Evolutionary conservation across 441 rosid genomes (phyloP).

Genomic region (Pelargonium cotyledonis): DNA sequence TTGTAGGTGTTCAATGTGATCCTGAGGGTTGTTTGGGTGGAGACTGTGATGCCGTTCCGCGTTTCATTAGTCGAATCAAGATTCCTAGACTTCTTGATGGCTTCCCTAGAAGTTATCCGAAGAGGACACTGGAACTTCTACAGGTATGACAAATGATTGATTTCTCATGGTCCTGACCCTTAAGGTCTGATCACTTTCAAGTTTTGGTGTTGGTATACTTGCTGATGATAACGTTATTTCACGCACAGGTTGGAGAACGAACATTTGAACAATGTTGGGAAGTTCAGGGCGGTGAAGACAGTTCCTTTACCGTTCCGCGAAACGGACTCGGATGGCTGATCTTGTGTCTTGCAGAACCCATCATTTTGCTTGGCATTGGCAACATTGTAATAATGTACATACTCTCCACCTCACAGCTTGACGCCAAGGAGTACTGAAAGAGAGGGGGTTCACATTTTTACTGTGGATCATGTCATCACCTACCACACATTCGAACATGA

Average conservation of each 20-base stretch:
- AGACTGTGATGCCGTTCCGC: conserved; percentile 58
- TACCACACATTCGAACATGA: no score
- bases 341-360: background rate
- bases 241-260: conserved; percentile 81
- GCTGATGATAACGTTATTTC: background rate
- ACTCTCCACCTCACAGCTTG: no score
- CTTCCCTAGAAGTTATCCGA: conserved; percentile 81
- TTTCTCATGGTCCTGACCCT: no score
- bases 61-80: conserved; percentile 41
- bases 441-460: no score
- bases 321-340: conserved; percentile 58
- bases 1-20: conserved; percentile 66
- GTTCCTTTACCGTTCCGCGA: conserved; percentile 89
- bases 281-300: conserved; percentile 80
- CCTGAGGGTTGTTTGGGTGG: conserved; percentile 83
- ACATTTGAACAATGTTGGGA: conserved; percentile 83
- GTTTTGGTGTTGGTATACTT: conserved; percentile 31
- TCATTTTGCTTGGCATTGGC: no score
- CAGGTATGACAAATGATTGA: conserved; percentile 12
- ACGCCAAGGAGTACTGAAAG: no score
- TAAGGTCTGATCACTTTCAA: no score
- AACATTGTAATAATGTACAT: no score
- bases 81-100: conserved; percentile 79
- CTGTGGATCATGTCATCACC: no score
- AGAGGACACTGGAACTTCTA: conserved; percentile 99